Conservation (phyloP, 106 monocot genomes). For the Amphibolis antarctica region DNA sequence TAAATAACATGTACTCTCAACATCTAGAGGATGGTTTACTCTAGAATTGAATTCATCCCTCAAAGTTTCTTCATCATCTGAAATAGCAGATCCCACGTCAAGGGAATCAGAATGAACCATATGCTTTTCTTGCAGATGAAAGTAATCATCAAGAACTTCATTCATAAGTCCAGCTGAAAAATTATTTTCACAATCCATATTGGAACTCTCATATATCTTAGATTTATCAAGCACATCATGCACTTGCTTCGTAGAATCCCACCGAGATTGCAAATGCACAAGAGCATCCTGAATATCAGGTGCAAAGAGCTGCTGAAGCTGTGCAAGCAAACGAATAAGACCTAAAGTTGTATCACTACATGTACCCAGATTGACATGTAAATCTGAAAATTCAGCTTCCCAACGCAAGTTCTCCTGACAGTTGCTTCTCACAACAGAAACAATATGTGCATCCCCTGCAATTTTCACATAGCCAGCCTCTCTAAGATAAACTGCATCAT, state of each 20-base stretch:
- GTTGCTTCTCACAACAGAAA: conserved; percentile 49
- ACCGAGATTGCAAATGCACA: conserved; percentile 82
- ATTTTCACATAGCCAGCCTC: conserved; percentile 65
- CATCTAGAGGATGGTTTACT: background rate
- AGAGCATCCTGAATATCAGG: conserved; percentile 80
- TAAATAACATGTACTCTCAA: conserved; percentile 11
- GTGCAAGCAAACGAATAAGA: conserved; percentile 41
- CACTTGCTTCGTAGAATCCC: conserved; percentile 42
- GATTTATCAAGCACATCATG: conserved; percentile 19
- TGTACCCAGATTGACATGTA: conserved; percentile 40
- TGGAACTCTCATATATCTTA: conserved; percentile 6
- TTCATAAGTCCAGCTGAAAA: conserved; percentile 51
- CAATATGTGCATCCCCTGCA: conserved; percentile 45
- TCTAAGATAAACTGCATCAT: conserved; percentile 47
- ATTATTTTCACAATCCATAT: conserved; percentile 12
- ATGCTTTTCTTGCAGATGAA: conserved; percentile 16
- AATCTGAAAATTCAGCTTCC: conserved; percentile 80
- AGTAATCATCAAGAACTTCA: conserved; percentile 84
- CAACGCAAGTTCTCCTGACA: conserved; percentile 25
- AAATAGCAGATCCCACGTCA: conserved; percentile 6
- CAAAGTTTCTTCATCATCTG: background rate
- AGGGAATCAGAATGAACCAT: conserved; percentile 4
- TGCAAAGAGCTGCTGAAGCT: conserved; percentile 83
- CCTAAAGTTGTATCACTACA: conserved; percentile 75
- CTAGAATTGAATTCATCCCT: background rate